Evolutionary conservation across 371 early-diverging fungal genomes (phyloP), one percentile per base, ranked within the genome.

Genomic region (Saksenaea oblongispora): DNA sequence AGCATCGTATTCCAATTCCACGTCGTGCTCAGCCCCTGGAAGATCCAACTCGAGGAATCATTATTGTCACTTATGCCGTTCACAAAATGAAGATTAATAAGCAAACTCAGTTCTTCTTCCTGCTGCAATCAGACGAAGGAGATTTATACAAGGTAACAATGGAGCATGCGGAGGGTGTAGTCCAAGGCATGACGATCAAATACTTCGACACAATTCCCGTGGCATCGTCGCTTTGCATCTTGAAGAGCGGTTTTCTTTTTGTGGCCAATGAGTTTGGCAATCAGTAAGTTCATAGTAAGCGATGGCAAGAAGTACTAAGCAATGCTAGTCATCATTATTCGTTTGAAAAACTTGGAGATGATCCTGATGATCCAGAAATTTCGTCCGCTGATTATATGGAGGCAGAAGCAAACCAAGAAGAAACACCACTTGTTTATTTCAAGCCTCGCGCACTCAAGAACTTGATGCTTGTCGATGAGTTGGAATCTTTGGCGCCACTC

Each of bases 121-220:
- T 98, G 58, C 71, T 91, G 24, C 99, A 98, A 67, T 91, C 92
- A 28, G 98, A 98, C 59, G 88, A 89, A 54, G 98, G 99, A 35
- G 98, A 98, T 76, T 71, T 99, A 54, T 98, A 92, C 84, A 97
- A 97, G 75, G 82, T 98, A 36, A 92, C 94, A 1, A 86, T 97
- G 75, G 95, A 95, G 39, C 90, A 89, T 64, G 83, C 79, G 1
- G 84, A 86, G 1, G 94, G 89, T 37, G 73, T 66, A 31, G 91
- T 92, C 3, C 76, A 78, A 28, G 83, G 79, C 3, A 73, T 95
- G 68, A 84, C 84, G 18, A 91, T 98, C 70, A 92, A 92, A 70
- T 98, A 97, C 66, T 98, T 97, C 77, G 98, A 98, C 67, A 95
- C 96, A 0, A 84, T 98, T 7, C 92, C 96, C 2, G 86, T 92